Base-by-base conservation (phyloP, 768 basidiomycete species). In the Russula earlei region DNA sequence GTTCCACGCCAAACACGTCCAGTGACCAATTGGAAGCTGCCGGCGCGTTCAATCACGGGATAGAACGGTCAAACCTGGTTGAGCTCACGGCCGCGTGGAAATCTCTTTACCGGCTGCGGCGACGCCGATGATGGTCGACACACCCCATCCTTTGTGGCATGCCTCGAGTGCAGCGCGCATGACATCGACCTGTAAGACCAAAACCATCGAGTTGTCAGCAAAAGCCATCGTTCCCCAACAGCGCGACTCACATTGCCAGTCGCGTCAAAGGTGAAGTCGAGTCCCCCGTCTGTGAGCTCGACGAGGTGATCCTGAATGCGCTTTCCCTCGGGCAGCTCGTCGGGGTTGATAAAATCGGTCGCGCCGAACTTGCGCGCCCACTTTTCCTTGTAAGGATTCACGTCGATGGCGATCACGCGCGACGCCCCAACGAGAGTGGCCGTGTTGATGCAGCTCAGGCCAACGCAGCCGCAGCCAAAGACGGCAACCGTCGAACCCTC, bases 71-170 rank as follows among this genome's bases (percentile, higher is more conserved):
- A 15, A 14, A 36, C 10, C 9, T 56, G 36, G 20, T 27, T 52
- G 47, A 45, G 65, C 67, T 65, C 55, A 67, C 67, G 71, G 68
- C 37, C 68, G 64, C 38, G 66, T 67, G 29, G 68, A 69, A 45
- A 67, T 71, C 61, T 98, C 96, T 65, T 96, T 85, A 7, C 96
- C 96, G 19, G 96, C 92, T 22, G 93, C 92, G 4, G 96, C 96
- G 40, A 99, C 96, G 58, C 95, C 95, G 57, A 99, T 97, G 62
- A 99, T 68, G 54, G 91, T 97, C 55, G 85, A 91, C 41, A 97
- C 85, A 63, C 96, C 96, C 96, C 96, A 99, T 14, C 96, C 96
- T 69, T 98, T 98, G 72, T 99, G 96, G 70, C 93, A 97, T n/a
- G 93, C 89, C 73, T 99, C 96, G 45, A 99, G 81, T 24, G 96